These are phyloP conservation scores for Mucor racemosus DNA, from an alignment of 371 early-diverging fungal species.

Conservation along the genomic window DNA sequence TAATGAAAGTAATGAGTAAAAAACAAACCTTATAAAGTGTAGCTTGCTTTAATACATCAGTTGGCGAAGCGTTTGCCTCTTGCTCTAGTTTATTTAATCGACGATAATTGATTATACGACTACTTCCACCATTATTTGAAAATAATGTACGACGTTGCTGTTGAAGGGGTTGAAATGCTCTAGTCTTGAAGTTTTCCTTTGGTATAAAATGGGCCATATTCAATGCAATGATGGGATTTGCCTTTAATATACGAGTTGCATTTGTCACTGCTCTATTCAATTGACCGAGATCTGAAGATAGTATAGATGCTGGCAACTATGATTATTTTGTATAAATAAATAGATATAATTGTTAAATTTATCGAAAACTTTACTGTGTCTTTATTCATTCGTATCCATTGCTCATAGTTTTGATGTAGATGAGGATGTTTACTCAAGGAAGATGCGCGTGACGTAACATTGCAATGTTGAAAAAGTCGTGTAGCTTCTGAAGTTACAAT, in stretches of 20 bases:
- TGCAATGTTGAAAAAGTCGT: constrained; percentile 29
- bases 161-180: neutral
- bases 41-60: constrained; percentile 70
- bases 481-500: constrained; percentile 28
- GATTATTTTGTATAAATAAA: neutral
- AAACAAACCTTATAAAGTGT: constrained; percentile 68
- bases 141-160: constrained; percentile 24
- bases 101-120: constrained; percentile 25
- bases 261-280: constrained; percentile 19
- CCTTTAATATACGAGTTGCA: constrained; percentile 19
- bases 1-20: neutral
- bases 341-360: neutral
- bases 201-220: constrained; percentile 15
- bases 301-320: constrained; percentile 25
- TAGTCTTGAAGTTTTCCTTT: neutral
- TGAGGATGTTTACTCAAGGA: constrained; percentile 4
- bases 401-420: constrained; percentile 17
- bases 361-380: constrained; percentile 19
- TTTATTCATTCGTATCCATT: constrained; percentile 27
- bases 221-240: constrained; percentile 16
- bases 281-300: constrained; percentile 15
- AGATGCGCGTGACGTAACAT: constrained; percentile 17
- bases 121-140: constrained; percentile 14
- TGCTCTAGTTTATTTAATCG: constrained; percentile 55
- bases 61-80: constrained; percentile 69